Evolutionary conservation across 495 filamentous ascomycete genomes (phyloP), one percentile per base, ranked within the genome.

Genomic region (Aspergillus indologenus): DNA sequence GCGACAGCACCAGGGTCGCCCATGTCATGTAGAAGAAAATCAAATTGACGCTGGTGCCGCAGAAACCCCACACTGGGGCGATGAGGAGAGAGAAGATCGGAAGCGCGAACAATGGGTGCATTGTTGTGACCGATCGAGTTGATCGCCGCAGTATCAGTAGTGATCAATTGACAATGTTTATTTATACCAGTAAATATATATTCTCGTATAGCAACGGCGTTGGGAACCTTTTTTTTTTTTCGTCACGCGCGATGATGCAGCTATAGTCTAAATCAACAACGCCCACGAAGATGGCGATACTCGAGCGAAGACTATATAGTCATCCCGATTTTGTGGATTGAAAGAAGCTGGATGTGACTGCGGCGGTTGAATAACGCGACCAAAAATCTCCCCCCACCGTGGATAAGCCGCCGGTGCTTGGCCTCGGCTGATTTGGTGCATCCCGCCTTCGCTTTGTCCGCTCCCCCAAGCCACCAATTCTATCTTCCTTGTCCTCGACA

Each of bases 1-100:
- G 88, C 34, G 87, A 88, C 18, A 91, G 75, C 2, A 94, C 83
- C 11, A 97, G 81, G 0, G 90, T 93, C 8, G 84, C 84, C 92
- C 92, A 96, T 69, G 90, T 93, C 68, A 85, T 84, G 70, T 91
- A 93, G 75, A 97, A 96, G 75, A 96, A 93, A 49, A 96, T 68
- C 18, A 96, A 67, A 67, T 96, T 96, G 57, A 96, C 75, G 14
- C 84, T 90, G 3, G 91, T 92, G 47, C 85, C 86, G 73, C 87
- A 92, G 71, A 81, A 75, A 7, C 74, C 75, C 22, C 82, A 68
- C 48, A 77, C 71, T 3, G 83, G 82, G 5, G 84, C 61, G 71
- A 83, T 85, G 70, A 86, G 81, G 78, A 81, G 69, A 11, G 86
- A 88, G 22, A 90, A 71, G 24, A 90, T 72, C 4, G 91, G 90